phyloP scores from a whole-genome alignment of 2,329 filamentous ascomycete species.

The Phyllosticta paracitricarpa region DNA sequence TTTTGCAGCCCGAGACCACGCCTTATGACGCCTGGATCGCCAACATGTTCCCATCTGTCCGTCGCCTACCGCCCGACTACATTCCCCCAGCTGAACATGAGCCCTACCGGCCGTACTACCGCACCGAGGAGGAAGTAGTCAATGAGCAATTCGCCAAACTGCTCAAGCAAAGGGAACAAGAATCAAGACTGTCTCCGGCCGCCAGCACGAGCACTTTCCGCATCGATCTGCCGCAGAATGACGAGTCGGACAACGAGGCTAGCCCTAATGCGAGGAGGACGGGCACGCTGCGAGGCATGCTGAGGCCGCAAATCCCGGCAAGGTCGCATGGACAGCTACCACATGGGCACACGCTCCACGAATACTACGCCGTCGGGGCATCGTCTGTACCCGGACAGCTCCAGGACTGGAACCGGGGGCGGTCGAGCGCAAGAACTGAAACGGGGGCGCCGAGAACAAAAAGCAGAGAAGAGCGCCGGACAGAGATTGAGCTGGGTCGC shows the following conservation, averaged over 20 bases:
- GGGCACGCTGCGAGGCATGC: neutral
- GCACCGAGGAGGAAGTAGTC: slow-evolving; percentile 39
- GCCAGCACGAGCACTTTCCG: slow-evolving; percentile 32
- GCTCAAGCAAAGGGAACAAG: slow-evolving; percentile 25
- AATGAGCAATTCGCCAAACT: slow-evolving; percentile 43
- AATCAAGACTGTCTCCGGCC: slow-evolving; percentile 23
- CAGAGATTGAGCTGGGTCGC: slow-evolving; percentile 31
- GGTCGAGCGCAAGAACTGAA: neutral
- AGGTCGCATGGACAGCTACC: neutral
- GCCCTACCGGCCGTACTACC: slow-evolving; percentile 12
- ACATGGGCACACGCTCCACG: neutral
- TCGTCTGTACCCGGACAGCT: neutral
- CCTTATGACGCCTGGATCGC: slow-evolving; percentile 37
- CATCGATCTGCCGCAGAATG: slow-evolving; percentile 25
- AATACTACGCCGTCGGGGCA: neutral
- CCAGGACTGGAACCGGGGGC: neutral
- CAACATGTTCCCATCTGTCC: slow-evolving; percentile 37
- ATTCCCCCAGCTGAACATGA: neutral
- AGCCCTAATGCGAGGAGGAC: neutral
- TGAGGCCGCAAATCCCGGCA: neutral
- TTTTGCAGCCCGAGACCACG: slow-evolving; percentile 24
- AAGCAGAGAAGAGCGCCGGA: slow-evolving; percentile 29
- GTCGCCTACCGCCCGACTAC: slow-evolving; percentile 6
- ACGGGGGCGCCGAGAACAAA: slow-evolving; percentile 15
- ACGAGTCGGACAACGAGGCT: slow-evolving; percentile 4